phyloP scores from a whole-genome alignment of 257 asterid species.

The Petrea volubilis region DNA sequence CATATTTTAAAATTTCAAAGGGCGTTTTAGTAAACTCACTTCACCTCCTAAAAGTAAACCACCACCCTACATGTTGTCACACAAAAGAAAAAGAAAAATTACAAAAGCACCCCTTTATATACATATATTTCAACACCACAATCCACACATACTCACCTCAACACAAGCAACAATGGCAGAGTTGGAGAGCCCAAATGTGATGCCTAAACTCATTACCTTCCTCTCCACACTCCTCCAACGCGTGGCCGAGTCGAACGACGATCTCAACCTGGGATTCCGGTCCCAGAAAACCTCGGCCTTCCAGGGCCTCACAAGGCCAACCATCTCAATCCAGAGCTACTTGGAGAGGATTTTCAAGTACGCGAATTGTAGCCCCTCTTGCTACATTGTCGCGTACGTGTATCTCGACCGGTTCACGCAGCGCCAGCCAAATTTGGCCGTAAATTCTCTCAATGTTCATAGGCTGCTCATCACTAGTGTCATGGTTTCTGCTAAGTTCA shows the following conservation, averaged over 20 bases:
- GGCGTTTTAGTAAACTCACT: conserved; percentile 21
- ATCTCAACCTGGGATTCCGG: conserved; percentile 33
- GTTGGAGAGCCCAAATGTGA: conserved; percentile 50
- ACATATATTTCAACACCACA: conserved; percentile 19
- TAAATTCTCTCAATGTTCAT: conserved; percentile 68
- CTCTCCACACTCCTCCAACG: conserved; percentile 66
- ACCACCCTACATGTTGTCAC: conserved; percentile 39
- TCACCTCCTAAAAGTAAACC: conserved; percentile 15
- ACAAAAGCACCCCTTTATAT: background rate
- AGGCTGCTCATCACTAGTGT: conserved; percentile 77
- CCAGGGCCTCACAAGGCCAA: conserved; percentile 67
- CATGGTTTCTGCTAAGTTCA: conserved; percentile 84
- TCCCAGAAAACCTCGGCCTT: conserved; percentile 57
- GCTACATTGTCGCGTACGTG: conserved; percentile 76
- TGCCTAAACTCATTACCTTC: conserved; percentile 63
- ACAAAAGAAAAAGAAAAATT: background rate
- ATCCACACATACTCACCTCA: background rate
- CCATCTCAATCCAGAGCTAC: conserved; percentile 62
- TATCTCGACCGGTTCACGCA: conserved; percentile 77
- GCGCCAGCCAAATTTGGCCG: conserved; percentile 49
- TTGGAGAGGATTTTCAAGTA: conserved; percentile 73
- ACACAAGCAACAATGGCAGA: conserved; percentile 55
- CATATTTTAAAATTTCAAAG: conserved; percentile 35
- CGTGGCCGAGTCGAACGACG: conserved; percentile 67
- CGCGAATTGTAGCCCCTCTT: conserved; percentile 80